Conservation (phyloP, 2,329 filamentous ascomycete species). For the Ophioceras dolichostomum region DNA sequence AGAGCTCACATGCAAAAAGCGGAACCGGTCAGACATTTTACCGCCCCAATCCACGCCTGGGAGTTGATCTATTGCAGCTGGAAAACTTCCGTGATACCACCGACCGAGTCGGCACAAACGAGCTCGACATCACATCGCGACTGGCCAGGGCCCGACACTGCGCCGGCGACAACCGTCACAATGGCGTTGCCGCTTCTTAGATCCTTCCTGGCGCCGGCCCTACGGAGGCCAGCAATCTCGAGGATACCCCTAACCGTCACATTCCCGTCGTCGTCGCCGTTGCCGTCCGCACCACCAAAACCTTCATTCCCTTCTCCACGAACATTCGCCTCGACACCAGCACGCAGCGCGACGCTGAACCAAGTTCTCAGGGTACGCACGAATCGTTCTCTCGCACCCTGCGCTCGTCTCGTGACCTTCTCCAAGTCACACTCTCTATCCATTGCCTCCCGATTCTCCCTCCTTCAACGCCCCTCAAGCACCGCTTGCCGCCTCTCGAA, state of each 20-base stretch:
- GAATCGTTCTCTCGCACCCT: too few relatives aligned
- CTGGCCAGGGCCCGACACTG: background rate
- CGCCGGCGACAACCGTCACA: conserved; percentile 1
- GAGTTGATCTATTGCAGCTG: background rate
- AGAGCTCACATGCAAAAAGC: too few relatives aligned
- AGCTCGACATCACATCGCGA: too few relatives aligned
- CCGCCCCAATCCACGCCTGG: background rate
- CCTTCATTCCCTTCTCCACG: conserved; percentile 16
- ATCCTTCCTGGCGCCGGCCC: conserved; percentile 13
- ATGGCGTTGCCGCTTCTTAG: conserved; percentile 23
- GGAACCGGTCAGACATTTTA: too few relatives aligned
- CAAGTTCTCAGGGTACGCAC: conserved; percentile 53
- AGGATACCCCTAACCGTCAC: conserved; percentile 8
- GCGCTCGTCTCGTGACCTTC: background rate
- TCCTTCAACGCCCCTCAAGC: too few relatives aligned
- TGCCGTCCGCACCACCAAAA: too few relatives aligned
- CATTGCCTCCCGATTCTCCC: too few relatives aligned
- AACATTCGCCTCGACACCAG: conserved; percentile 27
- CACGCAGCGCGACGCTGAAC: conserved; percentile 53
- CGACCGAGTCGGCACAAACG: too few relatives aligned
- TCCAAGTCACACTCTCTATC: background rate
- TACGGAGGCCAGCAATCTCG: background rate
- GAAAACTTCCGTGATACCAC: too few relatives aligned
- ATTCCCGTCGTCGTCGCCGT: conserved; percentile 18
- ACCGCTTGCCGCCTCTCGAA: too few relatives aligned